Percentiles rank a stretch among this genome's conserved stretches.
phyloP scores from a whole-genome alignment of 2,329 filamentous ascomycete species.

The Trematosphaeria pertusa region DNA sequence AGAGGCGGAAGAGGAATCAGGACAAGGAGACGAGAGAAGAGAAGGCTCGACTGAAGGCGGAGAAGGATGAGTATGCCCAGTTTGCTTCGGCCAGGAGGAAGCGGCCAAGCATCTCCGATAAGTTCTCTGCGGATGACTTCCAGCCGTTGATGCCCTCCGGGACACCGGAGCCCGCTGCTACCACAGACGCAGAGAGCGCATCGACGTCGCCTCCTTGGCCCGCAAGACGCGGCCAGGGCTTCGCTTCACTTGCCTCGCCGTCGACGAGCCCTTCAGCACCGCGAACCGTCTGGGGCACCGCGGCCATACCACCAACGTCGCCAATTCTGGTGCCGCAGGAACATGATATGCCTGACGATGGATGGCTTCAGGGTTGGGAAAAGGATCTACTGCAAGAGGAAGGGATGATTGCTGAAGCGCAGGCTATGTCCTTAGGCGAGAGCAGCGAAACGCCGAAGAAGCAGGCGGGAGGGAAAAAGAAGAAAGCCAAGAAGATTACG shows the following conservation, averaged over 20 bases:
- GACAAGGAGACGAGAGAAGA: slow-evolving; percentile 90
- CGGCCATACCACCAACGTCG: slow-evolving; percentile 65
- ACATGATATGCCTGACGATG: slow-evolving; percentile 67
- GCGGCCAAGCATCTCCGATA: slow-evolving; percentile 60
- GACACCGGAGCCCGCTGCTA: slow-evolving; percentile 29
- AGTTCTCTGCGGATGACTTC: slow-evolving; percentile 60
- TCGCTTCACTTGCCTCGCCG: slow-evolving; percentile 74
- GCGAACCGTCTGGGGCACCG: slow-evolving; percentile 93
- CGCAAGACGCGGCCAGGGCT: slow-evolving; percentile 63
- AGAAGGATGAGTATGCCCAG: slow-evolving; percentile 77
- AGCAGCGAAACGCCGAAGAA: slow-evolving; percentile 37
- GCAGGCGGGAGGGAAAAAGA: slow-evolving; percentile 60
- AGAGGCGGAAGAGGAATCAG: slow-evolving; percentile 74
- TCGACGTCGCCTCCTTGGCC: slow-evolving; percentile 58
- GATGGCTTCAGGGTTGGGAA: slow-evolving; percentile 87
- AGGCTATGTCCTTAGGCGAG: slow-evolving; percentile 46
- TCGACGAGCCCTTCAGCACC: slow-evolving; percentile 79
- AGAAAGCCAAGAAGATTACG: slow-evolving; percentile 73
- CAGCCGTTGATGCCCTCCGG: slow-evolving; percentile 43
- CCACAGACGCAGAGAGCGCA: slow-evolving; percentile 40
- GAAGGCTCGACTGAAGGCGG: slow-evolving; percentile 80
- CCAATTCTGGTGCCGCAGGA: slow-evolving; percentile 59
- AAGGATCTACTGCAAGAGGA: slow-evolving; percentile 72
- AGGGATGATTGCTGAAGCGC: slow-evolving; percentile 58
- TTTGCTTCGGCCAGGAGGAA: slow-evolving; percentile 71